A percentile compares a stretch with the other conserved stretches of the same genome.
These are phyloP conservation scores for Cyphellophora attinorum DNA, from an alignment of 2,329 filamentous ascomycete species.

Conservation along the genomic window DNA sequence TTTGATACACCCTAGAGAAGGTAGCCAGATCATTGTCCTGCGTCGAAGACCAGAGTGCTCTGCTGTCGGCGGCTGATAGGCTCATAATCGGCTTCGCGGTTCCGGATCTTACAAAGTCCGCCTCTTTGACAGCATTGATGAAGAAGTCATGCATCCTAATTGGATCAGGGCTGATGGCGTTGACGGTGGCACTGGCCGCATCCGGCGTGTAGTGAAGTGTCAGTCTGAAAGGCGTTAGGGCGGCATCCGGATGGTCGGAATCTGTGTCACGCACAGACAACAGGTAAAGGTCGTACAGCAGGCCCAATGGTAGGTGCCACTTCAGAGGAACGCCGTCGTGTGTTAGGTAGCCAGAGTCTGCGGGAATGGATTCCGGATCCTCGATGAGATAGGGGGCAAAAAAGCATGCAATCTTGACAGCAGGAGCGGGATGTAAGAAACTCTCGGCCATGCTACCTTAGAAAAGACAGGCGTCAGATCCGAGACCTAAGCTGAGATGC, in stretches of 20 bases:
- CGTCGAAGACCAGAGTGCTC: slow-evolving; percentile 71
- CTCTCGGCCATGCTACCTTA: slow-evolving; percentile 51
- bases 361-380: slow-evolving; percentile 34
- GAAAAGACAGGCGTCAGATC: slow-evolving; percentile 1
- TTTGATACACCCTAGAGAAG: slow-evolving; percentile 66
- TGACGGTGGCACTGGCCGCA: slow-evolving; percentile 12
- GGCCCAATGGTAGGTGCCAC: slow-evolving; percentile 61
- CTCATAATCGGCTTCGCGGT: slow-evolving; percentile 86
- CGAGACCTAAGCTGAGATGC: too few relatives aligned
- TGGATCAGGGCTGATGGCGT: slow-evolving; percentile 53
- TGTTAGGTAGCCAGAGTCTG: slow-evolving; percentile 53
- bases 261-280: slow-evolving; percentile 16
- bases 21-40: slow-evolving; percentile 59
- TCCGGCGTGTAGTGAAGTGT: slow-evolving; percentile 44
- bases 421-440: slow-evolving; percentile 61
- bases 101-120: slow-evolving; percentile 79
- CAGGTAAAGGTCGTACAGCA: slow-evolving; percentile 60
- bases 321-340: slow-evolving; percentile 60
- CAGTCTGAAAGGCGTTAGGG: slow-evolving; percentile 51
- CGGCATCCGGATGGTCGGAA: slow-evolving; percentile 21
- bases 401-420: slow-evolving; percentile 54
- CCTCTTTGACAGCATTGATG: slow-evolving; percentile 65
- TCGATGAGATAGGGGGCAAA: slow-evolving; percentile 51
- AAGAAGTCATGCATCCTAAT: slow-evolving; percentile 57
- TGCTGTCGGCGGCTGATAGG: slow-evolving; percentile 74